Evolutionary conservation across 495 filamentous ascomycete species (phyloP).

Genomic region (Neurospora sp.): DNA sequence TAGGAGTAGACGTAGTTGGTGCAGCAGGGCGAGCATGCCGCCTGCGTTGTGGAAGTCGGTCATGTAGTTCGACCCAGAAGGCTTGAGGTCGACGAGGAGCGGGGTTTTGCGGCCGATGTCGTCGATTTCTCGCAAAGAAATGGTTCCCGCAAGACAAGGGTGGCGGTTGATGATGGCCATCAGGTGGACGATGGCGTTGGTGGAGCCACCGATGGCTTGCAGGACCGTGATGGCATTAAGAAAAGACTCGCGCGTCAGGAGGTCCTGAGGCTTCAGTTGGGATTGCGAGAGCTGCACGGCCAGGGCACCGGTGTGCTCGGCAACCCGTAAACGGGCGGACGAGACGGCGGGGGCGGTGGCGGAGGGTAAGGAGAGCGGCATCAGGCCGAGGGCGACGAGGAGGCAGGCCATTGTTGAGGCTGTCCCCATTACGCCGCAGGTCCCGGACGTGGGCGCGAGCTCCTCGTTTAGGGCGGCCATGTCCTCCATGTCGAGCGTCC

Average conservation of each 20-base stretch:
- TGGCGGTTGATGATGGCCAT: slow-evolving; percentile 55
- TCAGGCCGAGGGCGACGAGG: slow-evolving; percentile 51
- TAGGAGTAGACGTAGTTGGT: slow-evolving; percentile 46
- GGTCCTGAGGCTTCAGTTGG: slow-evolving; percentile 36
- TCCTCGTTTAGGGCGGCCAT: slow-evolving; percentile 58
- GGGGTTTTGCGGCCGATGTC: slow-evolving; percentile 50
- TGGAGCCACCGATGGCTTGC: slow-evolving; percentile 60
- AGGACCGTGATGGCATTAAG: slow-evolving; percentile 58
- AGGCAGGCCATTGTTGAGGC: slow-evolving; percentile 63
- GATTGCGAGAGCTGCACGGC: slow-evolving; percentile 32
- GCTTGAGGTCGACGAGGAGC: slow-evolving; percentile 56
- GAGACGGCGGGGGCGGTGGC: slow-evolving; percentile 58
- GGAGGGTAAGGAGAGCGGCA: slow-evolving; percentile 39
- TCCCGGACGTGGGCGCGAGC: slow-evolving; percentile 54
- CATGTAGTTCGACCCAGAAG: slow-evolving; percentile 62
- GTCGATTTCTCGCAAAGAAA: slow-evolving; percentile 47
- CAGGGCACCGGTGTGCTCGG: slow-evolving; percentile 50
- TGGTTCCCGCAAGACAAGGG: slow-evolving; percentile 40
- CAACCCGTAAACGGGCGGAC: slow-evolving; percentile 50
- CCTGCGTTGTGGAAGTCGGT: slow-evolving; percentile 60
- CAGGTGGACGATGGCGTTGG: slow-evolving; percentile 58
- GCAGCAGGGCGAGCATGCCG: slow-evolving; percentile 50
- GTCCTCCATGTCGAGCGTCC: slow-evolving; percentile 53
- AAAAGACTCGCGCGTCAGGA: slow-evolving; percentile 53
- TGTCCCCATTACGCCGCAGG: slow-evolving; percentile 62